phyloP scores from a whole-genome alignment of 139 green algal genomes.

The Chlamydomonas schloesseri region DNA sequence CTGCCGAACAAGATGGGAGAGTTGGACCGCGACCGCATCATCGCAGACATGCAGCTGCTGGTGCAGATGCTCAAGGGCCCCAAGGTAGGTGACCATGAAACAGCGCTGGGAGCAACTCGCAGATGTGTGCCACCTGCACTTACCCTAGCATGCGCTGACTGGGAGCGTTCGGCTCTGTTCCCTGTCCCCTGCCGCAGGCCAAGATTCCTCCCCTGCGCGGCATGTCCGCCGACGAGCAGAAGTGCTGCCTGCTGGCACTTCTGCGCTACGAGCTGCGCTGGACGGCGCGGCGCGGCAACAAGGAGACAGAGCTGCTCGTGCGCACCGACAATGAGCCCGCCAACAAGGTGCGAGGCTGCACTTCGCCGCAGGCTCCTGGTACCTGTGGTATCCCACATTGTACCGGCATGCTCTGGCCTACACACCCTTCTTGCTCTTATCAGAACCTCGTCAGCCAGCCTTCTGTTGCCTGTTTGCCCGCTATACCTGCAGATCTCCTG shows the following conservation, averaged over 20 bases:
- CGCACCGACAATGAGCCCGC: conserved; percentile 20
- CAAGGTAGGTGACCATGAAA: not conserved
- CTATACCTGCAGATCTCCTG: conserved; percentile 38
- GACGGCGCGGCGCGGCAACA: conserved; percentile 1
- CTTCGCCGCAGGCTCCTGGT: too few relatives aligned
- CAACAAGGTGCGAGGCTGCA: conserved; percentile 48
- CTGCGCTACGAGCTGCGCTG: conserved; percentile 45
- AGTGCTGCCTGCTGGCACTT: conserved; percentile 21
- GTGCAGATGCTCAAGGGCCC: not conserved
- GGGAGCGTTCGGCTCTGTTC: not conserved
- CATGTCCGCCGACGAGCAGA: not conserved
- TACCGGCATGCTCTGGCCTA: too few relatives aligned
- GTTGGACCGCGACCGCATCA: not conserved
- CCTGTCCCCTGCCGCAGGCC: not conserved
- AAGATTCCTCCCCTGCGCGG: not conserved
- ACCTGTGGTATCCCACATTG: too few relatives aligned
- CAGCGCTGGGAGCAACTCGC: too few relatives aligned
- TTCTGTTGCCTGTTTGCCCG: too few relatives aligned
- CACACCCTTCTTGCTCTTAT: too few relatives aligned
- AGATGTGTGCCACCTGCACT: too few relatives aligned
- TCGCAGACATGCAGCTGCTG: not conserved
- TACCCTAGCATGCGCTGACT: too few relatives aligned
- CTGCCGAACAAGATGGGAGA: not conserved
- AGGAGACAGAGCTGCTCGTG: conserved; percentile 45
- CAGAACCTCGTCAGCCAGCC: too few relatives aligned